phyloP scores from a whole-genome alignment of 1,139 yeast genomes.

The Geotrichum restrictum region DNA sequence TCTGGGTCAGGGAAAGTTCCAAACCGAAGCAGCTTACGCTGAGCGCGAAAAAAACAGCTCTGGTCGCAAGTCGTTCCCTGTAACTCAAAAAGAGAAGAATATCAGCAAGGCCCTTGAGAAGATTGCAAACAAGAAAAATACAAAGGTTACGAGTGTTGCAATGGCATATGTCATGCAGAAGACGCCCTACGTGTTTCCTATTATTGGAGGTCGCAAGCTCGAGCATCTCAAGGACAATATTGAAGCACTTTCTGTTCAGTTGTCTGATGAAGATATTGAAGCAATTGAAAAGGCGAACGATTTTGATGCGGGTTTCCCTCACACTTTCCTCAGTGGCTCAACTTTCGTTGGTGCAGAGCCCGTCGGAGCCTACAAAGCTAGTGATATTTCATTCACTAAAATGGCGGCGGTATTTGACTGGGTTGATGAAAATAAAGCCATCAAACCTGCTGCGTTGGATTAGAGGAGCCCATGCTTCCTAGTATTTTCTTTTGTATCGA shows the following conservation, averaged over 20 bases:
- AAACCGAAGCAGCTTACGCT: neutral
- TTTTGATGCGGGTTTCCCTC: neutral
- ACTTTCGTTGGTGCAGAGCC: neutral
- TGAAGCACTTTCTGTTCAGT: neutral
- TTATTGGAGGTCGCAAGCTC: neutral
- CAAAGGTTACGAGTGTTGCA: neutral
- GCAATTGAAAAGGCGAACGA: neutral
- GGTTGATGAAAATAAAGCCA: neutral
- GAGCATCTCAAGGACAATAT: neutral
- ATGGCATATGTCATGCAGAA: neutral
- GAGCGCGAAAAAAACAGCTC: neutral
- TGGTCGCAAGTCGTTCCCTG: neutral
- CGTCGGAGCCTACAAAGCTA: neutral
- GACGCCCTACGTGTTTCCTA: neutral
- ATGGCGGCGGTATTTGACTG: neutral
- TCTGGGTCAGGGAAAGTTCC: neutral
- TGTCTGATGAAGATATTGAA: neutral
- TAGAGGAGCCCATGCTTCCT: too few relatives aligned
- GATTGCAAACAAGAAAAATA: neutral
- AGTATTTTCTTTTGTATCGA: too few relatives aligned
- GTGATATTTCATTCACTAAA: neutral
- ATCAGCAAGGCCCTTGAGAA: neutral
- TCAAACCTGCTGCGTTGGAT: too few relatives aligned
- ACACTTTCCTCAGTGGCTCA: conserved; percentile 1
- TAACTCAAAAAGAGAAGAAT: neutral